A percentile compares a stretch with the other conserved stretches of the same genome.
Evolutionary conservation across 192 early-diverging fungal species (phyloP).

Genomic region (Coemansia erecta): DNA sequence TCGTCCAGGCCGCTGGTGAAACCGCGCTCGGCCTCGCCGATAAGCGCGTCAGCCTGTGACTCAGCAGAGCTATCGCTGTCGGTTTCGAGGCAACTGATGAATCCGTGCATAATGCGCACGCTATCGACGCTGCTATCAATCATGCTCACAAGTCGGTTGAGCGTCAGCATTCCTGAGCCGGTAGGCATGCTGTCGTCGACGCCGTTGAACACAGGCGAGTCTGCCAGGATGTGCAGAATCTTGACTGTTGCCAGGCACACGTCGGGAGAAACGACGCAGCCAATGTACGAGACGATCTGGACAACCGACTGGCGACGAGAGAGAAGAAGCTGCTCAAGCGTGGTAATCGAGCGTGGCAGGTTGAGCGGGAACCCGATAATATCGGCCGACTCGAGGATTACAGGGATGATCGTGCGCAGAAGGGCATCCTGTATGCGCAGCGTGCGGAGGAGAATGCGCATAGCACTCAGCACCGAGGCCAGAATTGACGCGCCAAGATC

Average conservation of each 20-base stretch:
- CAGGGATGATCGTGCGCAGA: constrained; percentile 61
- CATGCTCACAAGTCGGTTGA: constrained; percentile 74
- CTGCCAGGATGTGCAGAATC: constrained; percentile 69
- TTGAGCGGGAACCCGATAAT: constrained; percentile 52
- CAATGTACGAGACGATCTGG: constrained; percentile 69
- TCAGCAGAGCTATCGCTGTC: constrained; percentile 55
- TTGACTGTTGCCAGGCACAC: constrained; percentile 71
- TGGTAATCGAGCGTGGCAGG: constrained; percentile 57
- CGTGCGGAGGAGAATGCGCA: constrained; percentile 65
- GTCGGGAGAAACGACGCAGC: constrained; percentile 64
- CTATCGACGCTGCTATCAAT: constrained; percentile 62
- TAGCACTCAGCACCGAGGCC: constrained; percentile 33
- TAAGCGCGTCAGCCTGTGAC: constrained; percentile 40
- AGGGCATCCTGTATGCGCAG: constrained; percentile 77
- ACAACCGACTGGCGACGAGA: constrained; percentile 67
- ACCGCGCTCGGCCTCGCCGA: constrained; percentile 33
- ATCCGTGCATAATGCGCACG: constrained; percentile 73
- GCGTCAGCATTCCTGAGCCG: constrained; percentile 47
- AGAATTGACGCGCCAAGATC: constrained; percentile 30
- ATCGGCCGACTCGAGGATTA: constrained; percentile 50
- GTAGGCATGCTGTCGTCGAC: constrained; percentile 47
- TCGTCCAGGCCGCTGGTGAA: constrained; percentile 50
- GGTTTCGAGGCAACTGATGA: constrained; percentile 70
- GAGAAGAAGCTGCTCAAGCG: constrained; percentile 79
- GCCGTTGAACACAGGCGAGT: constrained; percentile 66